Conservation (phyloP, 2,329 filamentous ascomycete species). For the Cladophialophora immunda region DNA sequence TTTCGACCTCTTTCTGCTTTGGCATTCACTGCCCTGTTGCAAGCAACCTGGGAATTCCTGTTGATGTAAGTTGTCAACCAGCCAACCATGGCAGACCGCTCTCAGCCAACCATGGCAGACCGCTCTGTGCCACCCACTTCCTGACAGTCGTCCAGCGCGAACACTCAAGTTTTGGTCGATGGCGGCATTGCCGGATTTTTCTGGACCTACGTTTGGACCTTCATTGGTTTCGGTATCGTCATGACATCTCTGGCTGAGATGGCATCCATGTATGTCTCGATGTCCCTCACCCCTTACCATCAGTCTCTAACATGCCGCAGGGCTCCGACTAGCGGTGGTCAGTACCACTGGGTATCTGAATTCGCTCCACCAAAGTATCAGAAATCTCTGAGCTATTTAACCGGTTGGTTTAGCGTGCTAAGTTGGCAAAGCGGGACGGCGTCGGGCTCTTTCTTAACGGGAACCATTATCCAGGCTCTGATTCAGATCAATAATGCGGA, state of each 20-base stretch:
- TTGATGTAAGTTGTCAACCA: slow-evolving; percentile 25
- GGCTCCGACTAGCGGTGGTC: slow-evolving; percentile 60
- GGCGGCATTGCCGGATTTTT: slow-evolving; percentile 40
- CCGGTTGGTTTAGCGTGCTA: slow-evolving; percentile 60
- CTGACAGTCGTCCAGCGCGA: slow-evolving; percentile 22
- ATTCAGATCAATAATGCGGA: slow-evolving; percentile 53
- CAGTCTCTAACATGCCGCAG: slow-evolving; percentile 37
- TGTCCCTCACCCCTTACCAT: background rate
- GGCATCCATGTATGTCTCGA: slow-evolving; percentile 47
- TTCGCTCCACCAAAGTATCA: slow-evolving; percentile 60
- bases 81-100: background rate
- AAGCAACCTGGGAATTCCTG: slow-evolving; percentile 50
- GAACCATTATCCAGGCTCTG: slow-evolving; percentile 57
- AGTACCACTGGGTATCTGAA: slow-evolving; percentile 63
- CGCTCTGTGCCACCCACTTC: background rate
- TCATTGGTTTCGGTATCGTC: slow-evolving; percentile 75
- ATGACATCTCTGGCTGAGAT: slow-evolving; percentile 70
- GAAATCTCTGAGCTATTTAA: slow-evolving; percentile 62
- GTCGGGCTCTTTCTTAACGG: slow-evolving; percentile 58
- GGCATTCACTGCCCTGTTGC: slow-evolving; percentile 48
- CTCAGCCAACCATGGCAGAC: background rate
- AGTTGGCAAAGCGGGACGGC: slow-evolving; percentile 61
- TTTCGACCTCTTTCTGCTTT: slow-evolving; percentile 47
- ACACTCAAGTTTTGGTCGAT: slow-evolving; percentile 30
- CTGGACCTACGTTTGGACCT: slow-evolving; percentile 52